phyloP scores from a whole-genome alignment of 75 land plant species.

The Adiantum capillusveneris region DNA sequence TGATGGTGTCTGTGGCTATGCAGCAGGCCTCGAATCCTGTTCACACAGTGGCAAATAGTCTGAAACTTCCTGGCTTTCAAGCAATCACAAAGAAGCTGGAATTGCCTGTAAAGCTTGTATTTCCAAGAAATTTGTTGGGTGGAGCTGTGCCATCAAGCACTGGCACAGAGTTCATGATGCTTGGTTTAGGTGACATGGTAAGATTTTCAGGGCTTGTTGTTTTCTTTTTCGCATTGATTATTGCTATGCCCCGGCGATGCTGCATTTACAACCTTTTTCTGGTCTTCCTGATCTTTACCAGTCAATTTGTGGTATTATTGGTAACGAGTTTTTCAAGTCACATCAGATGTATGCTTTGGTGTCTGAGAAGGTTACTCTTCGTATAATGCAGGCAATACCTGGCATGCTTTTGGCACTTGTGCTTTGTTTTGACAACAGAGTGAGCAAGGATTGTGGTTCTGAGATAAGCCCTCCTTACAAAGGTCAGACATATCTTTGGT shows the following conservation, averaged over 20 bases:
- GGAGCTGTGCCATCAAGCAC: constrained; percentile 30
- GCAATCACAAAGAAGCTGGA: constrained; percentile 77
- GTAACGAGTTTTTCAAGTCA: too few relatives aligned
- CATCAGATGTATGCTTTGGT: too few relatives aligned
- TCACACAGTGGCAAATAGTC: constrained; percentile 67
- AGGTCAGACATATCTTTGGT: constrained; percentile 61
- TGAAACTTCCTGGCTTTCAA: constrained; percentile 82
- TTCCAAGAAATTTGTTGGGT: constrained; percentile 77
- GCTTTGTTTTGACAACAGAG: constrained; percentile 78
- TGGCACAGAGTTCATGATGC: constrained; percentile 70
- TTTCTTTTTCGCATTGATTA: neutral
- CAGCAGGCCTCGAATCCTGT: constrained; percentile 89
- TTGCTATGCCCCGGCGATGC: too few relatives aligned
- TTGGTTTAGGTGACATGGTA: constrained; percentile 99
- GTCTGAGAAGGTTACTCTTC: too few relatives aligned
- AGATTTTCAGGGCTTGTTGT: constrained; percentile 7
- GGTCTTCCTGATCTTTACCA: too few relatives aligned
- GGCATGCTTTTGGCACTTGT: constrained; percentile 92
- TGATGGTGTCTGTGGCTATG: constrained; percentile 96
- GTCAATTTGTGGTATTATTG: too few relatives aligned
- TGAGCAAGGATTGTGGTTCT: constrained; percentile 37
- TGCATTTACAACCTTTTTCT: too few relatives aligned
- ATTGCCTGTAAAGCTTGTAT: constrained; percentile 87
- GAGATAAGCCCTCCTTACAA: constrained; percentile 23
- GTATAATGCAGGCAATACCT: constrained; percentile 87